Percentiles rank a stretch among this genome's conserved stretches.
Evolutionary conservation across 495 filamentous ascomycete species (phyloP).

Genomic region (Hyaloscypha hepaticicola): DNA sequence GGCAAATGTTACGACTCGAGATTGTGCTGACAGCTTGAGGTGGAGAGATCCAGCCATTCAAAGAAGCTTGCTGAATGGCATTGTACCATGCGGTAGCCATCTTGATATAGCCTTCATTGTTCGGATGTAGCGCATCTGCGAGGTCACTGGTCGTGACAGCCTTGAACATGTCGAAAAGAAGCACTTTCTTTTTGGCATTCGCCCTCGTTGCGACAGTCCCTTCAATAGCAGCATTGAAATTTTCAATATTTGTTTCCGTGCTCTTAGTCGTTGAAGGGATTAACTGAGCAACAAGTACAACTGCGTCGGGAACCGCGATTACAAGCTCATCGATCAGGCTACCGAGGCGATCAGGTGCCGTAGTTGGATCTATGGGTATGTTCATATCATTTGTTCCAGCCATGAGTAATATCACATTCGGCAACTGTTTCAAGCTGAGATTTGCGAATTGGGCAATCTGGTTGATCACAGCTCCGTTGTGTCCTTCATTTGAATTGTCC

Average conservation of each 20-base stretch:
- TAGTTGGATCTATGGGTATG: constrained; percentile 32
- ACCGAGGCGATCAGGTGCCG: constrained; percentile 35
- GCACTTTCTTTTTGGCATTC: constrained; percentile 28
- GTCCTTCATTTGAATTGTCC: constrained; percentile 15
- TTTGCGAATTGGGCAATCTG: constrained; percentile 34
- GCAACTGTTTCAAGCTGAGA: constrained; percentile 32
- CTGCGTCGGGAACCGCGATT: constrained; percentile 36
- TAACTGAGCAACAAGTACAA: constrained; percentile 39
- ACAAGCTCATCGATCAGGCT: constrained; percentile 36
- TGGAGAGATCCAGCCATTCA: constrained; percentile 37
- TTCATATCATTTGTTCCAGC: constrained; percentile 36
- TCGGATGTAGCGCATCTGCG: constrained; percentile 41
- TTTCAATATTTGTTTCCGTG: constrained; percentile 33
- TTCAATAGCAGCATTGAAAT: constrained; percentile 32
- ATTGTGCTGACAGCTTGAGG: constrained; percentile 21
- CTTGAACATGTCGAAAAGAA: constrained; percentile 35
- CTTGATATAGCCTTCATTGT: constrained; percentile 43
- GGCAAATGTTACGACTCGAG: too few relatives aligned
- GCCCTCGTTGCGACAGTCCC: constrained; percentile 32
- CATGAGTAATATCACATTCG: constrained; percentile 33
- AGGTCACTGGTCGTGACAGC: constrained; percentile 30
- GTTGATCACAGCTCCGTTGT: constrained; percentile 30
- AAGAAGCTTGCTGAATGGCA: constrained; percentile 38
- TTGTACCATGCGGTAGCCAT: constrained; percentile 47
- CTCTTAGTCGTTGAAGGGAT: constrained; percentile 32